Base-by-base conservation (phyloP, 352 stramenopile species). In the Phytophthora hibernalis region DNA sequence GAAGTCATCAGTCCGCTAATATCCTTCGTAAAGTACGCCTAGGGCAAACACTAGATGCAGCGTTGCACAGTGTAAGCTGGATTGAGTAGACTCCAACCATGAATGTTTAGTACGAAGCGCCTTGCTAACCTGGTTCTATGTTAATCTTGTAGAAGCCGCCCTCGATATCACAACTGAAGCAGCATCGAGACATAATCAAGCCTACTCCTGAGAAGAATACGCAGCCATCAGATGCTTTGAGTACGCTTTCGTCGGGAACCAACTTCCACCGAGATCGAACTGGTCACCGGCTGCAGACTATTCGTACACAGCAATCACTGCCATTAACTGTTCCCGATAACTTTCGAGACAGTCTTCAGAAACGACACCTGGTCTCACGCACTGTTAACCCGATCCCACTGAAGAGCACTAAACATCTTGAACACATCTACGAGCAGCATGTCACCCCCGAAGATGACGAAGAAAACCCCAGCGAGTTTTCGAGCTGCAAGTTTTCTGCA, bases 21-120 rank as follows among this genome's bases (percentile, higher is more conserved):
- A 38, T 89, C 15, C 51, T 90, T 18, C 79, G 78, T 15, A 87
- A 89, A 72, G 80, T 92, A 10, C 77, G 76, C 22, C 80, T 87
- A 20, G 81, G 81, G 0, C 83, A 90, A 50, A 68, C 77, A 5
- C 71, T 92, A 2, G 70, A 85, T 20, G 37, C 65, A 16, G 80
- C 74, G 15, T 76, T 77, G 64, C 76, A 70, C 45, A 30, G 45
- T 16, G 55, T 81, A 63, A 53, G 65, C 20, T 6, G n/a, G 37
- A 45, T 21, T 22, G 50, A 35, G 20, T 59, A 24, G 31, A 3
- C 26, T 31, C 26, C 2, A 7, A 31, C 26, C 26, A 31, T 31
- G 26, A 2, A 31, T 31, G 26, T 7, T 31, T 7, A 31, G 26
- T 7, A 31, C 44, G 12, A 18, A 5, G 4, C 12, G 21, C 24